Base-by-base conservation (phyloP, 805 yeast genomes). In the Barnettozyma populi region DNA sequence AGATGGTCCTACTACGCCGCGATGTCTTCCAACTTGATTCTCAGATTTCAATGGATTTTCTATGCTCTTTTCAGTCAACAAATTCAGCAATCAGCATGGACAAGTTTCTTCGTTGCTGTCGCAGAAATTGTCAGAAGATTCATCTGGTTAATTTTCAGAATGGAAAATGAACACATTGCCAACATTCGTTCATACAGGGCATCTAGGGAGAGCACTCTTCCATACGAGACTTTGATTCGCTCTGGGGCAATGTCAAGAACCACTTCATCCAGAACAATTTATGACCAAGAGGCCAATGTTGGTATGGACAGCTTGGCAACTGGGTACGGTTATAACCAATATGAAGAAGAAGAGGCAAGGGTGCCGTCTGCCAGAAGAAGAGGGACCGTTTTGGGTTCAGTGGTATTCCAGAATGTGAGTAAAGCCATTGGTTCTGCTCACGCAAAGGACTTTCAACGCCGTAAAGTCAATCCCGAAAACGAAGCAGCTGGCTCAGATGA, bases 131-230 rank as follows among this genome's bases (percentile, higher is more conserved):
- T 86, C 2, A 76, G 99, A 62, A 74, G 99, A 61, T 85, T 88
- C 56, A 69, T 92, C 13, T 94, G 99, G 99, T 74, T 89, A 7
- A 78, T 86, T 43, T 84, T 94, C 71, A 82, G 99, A 69, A 85
- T 94, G 76, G 99, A 94, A 57, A 94, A 94, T 66, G 98, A 94
- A 65, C 99, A 94, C 65, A 84, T 90, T 41, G 82, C 97, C 0
- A 92, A 92, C 62, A 96, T 90, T 10, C 81, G 80, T 47, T 68
- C 89, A 39, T 86, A 83, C 65, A 76, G 95, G 53, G 98, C 97
- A 0, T 83, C 95, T 9, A 79, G 95, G 49, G 97, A 92, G 51
- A 71, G 88, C 9, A 87, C 92, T 2, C 68, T 92, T 46, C 99
- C 99, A 0, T 92, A 89, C 53, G 78, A 80, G 2, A 63, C 77